Evolutionary conservation across 2,329 filamentous ascomycete genomes (phyloP), one percentile per base, ranked within the genome.

Genomic region (Pseudocercospora macadamiae): DNA sequence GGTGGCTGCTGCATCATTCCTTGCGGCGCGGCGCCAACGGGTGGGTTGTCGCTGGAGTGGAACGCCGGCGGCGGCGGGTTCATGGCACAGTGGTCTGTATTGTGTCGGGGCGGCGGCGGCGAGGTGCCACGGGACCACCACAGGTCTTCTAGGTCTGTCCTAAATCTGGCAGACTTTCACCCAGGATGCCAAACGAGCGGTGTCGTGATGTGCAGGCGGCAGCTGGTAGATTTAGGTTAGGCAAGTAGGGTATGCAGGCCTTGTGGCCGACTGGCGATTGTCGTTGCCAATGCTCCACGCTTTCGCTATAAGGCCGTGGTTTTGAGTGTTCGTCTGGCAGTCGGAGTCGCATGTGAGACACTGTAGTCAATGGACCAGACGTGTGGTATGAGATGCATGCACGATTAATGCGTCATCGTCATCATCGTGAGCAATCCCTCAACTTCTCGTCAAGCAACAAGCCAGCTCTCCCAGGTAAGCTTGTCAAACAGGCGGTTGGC

Each of bases 391-490:
- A 32, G n/a, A 39, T 52, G 49, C 49, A 52, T 28, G 25, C 18
- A 28, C 32, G 37, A 26, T 37, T 49, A 42, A 54, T 54, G 51
- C 51, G 51, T 54, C 51, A 54, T 54, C 51, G 51, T 54, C 42
- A 47, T 47, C 42, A 45, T 3, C 42, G 19, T 16, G n/a, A 39
- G 10, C 18, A 25, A 25, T 45, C 42, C 42, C 18, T 45, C 18
- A 45, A n/a, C 18, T 19, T 9, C 12, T 19, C 16, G 16, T 44
- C 19, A 25, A 18, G 16, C 37, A 42, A 19, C 37, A 42, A 21
- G 36, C 36, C 21, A n/a, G n/a, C n/a, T n/a, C n/a, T n/a, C n/a
- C n/a, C n/a, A n/a, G 28, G 28, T 32, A 32, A 32, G 18, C 42
- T 26, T 21, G 42, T 45, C 42, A 12, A 26, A 21, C 42, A 45